Evolutionary conservation across 352 stramenopile species (phyloP), one percentile per base, ranked within the genome.

Genomic region (Pythium brassicae): DNA sequence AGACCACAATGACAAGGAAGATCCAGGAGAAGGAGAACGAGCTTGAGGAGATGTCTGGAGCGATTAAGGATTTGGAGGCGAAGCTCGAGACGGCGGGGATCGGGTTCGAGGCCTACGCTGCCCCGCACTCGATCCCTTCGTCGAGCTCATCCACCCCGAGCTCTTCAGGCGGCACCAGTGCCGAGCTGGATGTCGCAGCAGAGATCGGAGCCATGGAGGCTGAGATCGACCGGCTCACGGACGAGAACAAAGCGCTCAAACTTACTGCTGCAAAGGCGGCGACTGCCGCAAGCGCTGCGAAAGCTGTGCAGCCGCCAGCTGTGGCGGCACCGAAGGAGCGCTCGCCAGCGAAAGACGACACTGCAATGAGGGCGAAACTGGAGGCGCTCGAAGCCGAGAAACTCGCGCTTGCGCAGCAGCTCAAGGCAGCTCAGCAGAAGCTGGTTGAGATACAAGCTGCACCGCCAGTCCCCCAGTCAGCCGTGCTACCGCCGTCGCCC

Each of bases 1-100:
- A 94, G 62, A 84, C 80, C 5, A 91, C 77, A 0, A 89, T 89
- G 76, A 81, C 78, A 49, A 92, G 89, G 62, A 87, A 89, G 44
- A 59, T 94, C 17, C 69, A 92, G 42, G 78, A 81, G 44, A 87
- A 89, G 34, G 69, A 89, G 19, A 53, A 61, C 17, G 50, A 85
- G 14, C 60, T 93, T 25, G 73, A 84, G n/a, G 80, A 93, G 42
- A 83, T 91, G 59, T 53, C 55, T 4, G 62, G 64, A 2, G 64
- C 82, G 37, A 84, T 94, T 63, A 77, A 86, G 39, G 68, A 78
- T 0, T 69, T 91, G 0, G 83, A 90, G 39, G 49, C 58, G 2
- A 87, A 92, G 53, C 69, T 94, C 7, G 62, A 75, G 10, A 61
- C 71, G 22, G 68, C 74, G 8, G 77, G 76, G 0, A 58, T 90